Evolutionary conservation across 2,329 filamentous ascomycete genomes (phyloP), one percentile per base, ranked within the genome.

Genomic region (Plectosphaerella cucumerina): DNA sequence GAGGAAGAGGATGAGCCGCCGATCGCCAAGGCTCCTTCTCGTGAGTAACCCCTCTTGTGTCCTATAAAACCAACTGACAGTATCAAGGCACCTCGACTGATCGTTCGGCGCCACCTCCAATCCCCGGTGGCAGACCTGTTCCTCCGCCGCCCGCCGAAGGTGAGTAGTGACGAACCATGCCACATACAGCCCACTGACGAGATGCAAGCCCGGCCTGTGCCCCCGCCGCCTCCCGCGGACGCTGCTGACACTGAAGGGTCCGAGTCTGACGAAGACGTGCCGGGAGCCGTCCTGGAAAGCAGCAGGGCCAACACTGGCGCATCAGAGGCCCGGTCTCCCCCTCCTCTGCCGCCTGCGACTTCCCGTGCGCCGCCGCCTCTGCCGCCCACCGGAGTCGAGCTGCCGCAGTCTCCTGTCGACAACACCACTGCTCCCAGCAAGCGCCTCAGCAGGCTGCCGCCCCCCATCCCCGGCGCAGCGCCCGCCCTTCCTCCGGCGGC

Each of bases 191-290:
- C 60, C 21, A 31, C 26, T 31, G 26, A 31, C 26, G 12, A 31
- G 3, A 31, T 31, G 26, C n/a, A 60, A 90, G 87, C 81, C 60
- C 87, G 86, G 46, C 82, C 86, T 44, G 73, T 77, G 2, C 81
- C 81, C 46, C 73, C 74, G 33, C 74, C 74, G 39, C 75, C 80
- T 47, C 71, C 80, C 37, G 71, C 77, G 34, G 73, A 74, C 42
- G 64, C 78, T 45, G 89, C 89, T 39, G 85, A 84, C 44, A 90
- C 85, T 52, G 80, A 87, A 54, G 91, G 90, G 26, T 95, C 90
- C 2, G 89, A 88, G 65, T 94, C 92, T 42, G 92, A 95, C 60
- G 92, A 97, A 65, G 93, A 97, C 66, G 73, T 91, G 60, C 90
- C 87, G 10, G 73, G 75, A 49, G 68, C 69, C 22, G 48, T 45